Base-by-base conservation (phyloP, 1,284 basidiomycete genomes). In the Ganoderma meredithae region DNA sequence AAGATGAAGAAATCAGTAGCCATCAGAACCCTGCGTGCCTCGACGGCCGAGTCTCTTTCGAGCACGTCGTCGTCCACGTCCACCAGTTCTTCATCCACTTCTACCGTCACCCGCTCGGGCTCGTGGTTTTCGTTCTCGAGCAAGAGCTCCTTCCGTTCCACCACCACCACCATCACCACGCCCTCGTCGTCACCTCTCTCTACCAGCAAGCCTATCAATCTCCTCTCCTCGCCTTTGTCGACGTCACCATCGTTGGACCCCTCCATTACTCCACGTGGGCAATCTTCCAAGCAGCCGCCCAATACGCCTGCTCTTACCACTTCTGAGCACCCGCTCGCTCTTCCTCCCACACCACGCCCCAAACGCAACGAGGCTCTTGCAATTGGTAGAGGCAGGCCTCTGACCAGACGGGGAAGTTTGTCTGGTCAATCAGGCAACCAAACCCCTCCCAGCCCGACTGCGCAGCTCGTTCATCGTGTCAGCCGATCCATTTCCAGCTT, bases 61-160 rank as follows among this genome's bases (percentile, higher is more conserved):
- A 68, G 70, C 59, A 67, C 80, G 73, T 79, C 78, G 63, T 77
- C 78, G 67, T 76, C 72, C 68, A 68, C 78, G 62, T 77, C 78
- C 67, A 76, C 72, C 68, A 68, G 77, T 60, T 75, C 82, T 13
- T 77, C 79, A 36, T 67, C 78, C 33, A 74, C 76, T 44, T 72
- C 77, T 71, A 70, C 77, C 49, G 65, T 75, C 74, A 64, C 81
- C 1, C 83, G 85, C 49, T 82, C 86, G 25, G 81, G 82, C 59
- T 89, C 86, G 0, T 88, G 86, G 87, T 81, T 88, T 49, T 86
- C 88, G 25, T 86, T 88, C 68, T 80, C 82, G 66, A 83, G 83
- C 69, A 83, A 82, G 70, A 77, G 80, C 36, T 79, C 74, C 19
- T 55, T 71, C 36, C 69, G 68, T 19, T 73, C 80, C 12, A 67